Conservation (phyloP, 495 filamentous ascomycete species). For the Penicillium verhagenii region DNA sequence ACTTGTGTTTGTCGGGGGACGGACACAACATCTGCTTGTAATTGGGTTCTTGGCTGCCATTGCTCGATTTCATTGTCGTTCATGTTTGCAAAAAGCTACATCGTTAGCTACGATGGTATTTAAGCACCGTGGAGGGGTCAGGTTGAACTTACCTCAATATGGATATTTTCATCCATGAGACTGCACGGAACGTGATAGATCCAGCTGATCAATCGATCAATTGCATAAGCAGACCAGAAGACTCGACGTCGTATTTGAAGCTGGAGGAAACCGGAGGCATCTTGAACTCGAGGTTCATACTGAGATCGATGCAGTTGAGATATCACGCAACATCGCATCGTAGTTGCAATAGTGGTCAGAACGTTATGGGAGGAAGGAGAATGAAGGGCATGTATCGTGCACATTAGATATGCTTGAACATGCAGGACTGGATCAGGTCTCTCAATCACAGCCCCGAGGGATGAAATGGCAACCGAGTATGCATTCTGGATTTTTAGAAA, state of each 20-base stretch:
- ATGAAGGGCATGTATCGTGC: slow-evolving; percentile 25
- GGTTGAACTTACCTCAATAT: slow-evolving; percentile 10
- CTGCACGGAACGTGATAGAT: slow-evolving; percentile 23
- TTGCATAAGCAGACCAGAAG: slow-evolving; percentile 25
- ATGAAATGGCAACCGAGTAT: slow-evolving; percentile 16
- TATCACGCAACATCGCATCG: slow-evolving; percentile 23
- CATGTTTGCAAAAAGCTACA: slow-evolving; percentile 22
- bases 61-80: slow-evolving; percentile 12
- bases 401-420: slow-evolving; percentile 23
- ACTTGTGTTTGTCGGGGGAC: slow-evolving; percentile 17
- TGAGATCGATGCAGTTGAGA: slow-evolving; percentile 14
- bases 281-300: slow-evolving; percentile 1
- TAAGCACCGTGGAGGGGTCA: neutral
- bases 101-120: neutral
- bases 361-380: slow-evolving; percentile 25
- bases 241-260: slow-evolving; percentile 23
- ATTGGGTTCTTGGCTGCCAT: neutral
- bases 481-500: slow-evolving; percentile 5
- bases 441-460: slow-evolving; percentile 12
- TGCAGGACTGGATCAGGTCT: slow-evolving; percentile 17
- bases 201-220: slow-evolving; percentile 25
- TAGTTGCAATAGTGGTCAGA: slow-evolving; percentile 19
- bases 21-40: neutral
- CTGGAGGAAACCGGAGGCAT: slow-evolving; percentile 6
- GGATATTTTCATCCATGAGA: slow-evolving; percentile 20